Percentiles rank a stretch among this genome's conserved stretches.
Conservation (phyloP, 441 rosid genomes). For the Euphorbia celastroides region DNA sequence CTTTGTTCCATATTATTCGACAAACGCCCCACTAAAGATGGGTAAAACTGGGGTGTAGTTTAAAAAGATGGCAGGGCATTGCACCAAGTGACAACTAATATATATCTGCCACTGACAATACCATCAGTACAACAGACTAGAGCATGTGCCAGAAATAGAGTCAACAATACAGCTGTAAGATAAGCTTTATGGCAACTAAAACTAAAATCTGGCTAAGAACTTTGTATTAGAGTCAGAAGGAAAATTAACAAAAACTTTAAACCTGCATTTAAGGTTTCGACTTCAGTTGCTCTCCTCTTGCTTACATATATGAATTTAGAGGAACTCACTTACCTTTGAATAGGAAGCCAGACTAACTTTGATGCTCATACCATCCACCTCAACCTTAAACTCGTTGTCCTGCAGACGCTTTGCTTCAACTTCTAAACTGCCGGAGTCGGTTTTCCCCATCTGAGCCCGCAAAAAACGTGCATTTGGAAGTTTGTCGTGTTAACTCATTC, state of each 20-base stretch:
- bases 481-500: constrained; percentile 5
- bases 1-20: neutral
- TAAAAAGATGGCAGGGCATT: neutral
- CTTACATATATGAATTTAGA: constrained; percentile 3
- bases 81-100: neutral
- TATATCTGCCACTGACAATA: neutral
- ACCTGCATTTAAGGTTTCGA: neutral
- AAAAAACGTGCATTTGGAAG: constrained; percentile 5
- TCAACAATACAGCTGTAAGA: neutral
- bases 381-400: constrained; percentile 53
- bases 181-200: neutral
- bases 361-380: constrained; percentile 49
- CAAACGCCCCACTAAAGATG: neutral
- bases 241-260: neutral
- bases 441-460: constrained; percentile 46
- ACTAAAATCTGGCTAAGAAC: neutral
- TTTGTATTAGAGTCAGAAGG: neutral
- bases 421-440: constrained; percentile 31
- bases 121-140: neutral
- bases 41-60: neutral
- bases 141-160: neutral
- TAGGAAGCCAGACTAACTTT: constrained; percentile 54
- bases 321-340: constrained; percentile 43
- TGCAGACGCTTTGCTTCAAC: constrained; percentile 49
- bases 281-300: neutral